phyloP scores from a whole-genome alignment of 2,329 filamentous ascomycete species.

The Metarhizium sp. region DNA sequence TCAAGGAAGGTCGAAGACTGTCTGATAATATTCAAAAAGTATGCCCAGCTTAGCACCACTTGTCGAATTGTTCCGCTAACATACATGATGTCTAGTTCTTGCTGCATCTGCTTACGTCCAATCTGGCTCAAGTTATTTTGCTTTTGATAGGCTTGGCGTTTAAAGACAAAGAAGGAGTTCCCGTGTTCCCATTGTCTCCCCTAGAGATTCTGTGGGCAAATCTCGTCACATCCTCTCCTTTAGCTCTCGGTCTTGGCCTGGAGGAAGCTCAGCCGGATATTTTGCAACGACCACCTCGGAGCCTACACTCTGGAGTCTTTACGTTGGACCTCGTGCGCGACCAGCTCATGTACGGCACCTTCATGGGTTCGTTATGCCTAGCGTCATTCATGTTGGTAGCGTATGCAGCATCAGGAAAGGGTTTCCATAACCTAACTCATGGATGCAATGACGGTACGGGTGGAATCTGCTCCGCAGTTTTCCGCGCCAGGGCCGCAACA shows the following conservation, averaged over 20 bases:
- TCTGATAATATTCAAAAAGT: conserved; percentile 71
- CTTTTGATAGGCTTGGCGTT: conserved; percentile 61
- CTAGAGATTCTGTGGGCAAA: conserved; percentile 72
- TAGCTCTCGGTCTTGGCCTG: conserved; percentile 63
- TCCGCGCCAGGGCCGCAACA: conserved; percentile 56
- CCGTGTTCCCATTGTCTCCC: conserved; percentile 62
- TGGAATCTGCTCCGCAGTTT: conserved; percentile 44
- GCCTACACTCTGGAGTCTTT: conserved; percentile 51
- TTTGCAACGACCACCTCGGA: conserved; percentile 55
- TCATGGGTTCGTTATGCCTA: conserved; percentile 54
- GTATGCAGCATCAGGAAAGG: conserved; percentile 37
- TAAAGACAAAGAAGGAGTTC: conserved; percentile 47
- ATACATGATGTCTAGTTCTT: conserved; percentile 34
- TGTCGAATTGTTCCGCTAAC: not conserved
- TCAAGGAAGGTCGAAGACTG: conserved; percentile 59
- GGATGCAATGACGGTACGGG: conserved; percentile 49
- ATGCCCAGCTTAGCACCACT: conserved; percentile 1
- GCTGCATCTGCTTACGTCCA: conserved; percentile 58
- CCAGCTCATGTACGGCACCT: conserved; percentile 47
- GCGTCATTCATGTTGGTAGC: conserved; percentile 51
- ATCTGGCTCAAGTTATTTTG: conserved; percentile 60
- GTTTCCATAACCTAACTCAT: conserved; percentile 37
- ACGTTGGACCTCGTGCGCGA: conserved; percentile 55
- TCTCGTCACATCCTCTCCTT: conserved; percentile 61
- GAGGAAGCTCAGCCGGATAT: conserved; percentile 62